phyloP scores from a whole-genome alignment of 2,329 filamentous ascomycete genomes.

The Periconia macrospinosa region DNA sequence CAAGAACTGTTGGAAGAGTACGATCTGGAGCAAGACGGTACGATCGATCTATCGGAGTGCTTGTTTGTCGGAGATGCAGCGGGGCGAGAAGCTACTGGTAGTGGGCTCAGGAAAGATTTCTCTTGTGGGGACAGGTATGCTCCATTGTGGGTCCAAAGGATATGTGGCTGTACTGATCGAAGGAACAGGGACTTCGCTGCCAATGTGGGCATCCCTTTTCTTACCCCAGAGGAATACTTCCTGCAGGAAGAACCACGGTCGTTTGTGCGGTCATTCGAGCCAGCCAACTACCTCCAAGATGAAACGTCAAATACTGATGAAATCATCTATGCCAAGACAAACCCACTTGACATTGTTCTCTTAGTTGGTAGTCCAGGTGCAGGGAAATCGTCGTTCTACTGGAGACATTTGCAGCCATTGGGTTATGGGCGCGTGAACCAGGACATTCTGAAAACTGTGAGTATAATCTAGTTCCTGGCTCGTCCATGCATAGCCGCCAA shows the following conservation, averaged over 20 bases:
- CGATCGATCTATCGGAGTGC: constrained; percentile 70
- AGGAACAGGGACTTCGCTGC: constrained; percentile 68
- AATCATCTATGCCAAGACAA: constrained; percentile 54
- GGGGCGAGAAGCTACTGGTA: constrained; percentile 49
- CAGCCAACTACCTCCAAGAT: constrained; percentile 46
- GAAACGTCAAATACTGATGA: not conserved
- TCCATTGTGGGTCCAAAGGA: constrained; percentile 15
- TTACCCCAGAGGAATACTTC: constrained; percentile 93
- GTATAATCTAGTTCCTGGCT: constrained; percentile 20
- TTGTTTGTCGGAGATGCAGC: constrained; percentile 90
- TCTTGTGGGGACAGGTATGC: constrained; percentile 61
- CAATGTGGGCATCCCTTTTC: constrained; percentile 78
- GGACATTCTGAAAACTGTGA: constrained; percentile 76
- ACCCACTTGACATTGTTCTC: constrained; percentile 73
- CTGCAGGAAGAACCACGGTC: constrained; percentile 66
- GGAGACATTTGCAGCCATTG: constrained; percentile 73
- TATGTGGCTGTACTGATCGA: not conserved
- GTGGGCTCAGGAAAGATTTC: constrained; percentile 56
- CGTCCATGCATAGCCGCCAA: constrained; percentile 2
- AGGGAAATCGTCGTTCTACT: constrained; percentile 91
- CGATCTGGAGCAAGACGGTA: constrained; percentile 51
- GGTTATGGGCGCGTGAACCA: constrained; percentile 89
- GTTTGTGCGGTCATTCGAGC: constrained; percentile 73
- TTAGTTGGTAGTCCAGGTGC: constrained; percentile 88
- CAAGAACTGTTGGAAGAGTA: constrained; percentile 60